Percentiles rank a stretch among this genome's conserved stretches.
Evolutionary conservation across 164 flowering plant species (phyloP).

Genomic region (Aristolochia californica): DNA sequence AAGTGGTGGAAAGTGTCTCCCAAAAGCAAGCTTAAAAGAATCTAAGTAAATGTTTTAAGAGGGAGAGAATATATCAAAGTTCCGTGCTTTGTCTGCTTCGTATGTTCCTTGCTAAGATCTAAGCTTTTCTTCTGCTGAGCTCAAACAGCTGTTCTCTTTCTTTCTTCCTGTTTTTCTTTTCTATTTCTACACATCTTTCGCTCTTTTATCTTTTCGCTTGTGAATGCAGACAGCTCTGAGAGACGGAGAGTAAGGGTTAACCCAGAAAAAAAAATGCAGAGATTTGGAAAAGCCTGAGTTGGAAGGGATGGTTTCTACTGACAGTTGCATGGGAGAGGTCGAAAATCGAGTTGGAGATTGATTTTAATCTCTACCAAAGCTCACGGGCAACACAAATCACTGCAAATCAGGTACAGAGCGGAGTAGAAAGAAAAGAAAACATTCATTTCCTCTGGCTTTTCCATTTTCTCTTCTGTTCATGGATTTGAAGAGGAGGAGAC

Average conservation of each 20-base stretch:
- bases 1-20: too few species aligned
- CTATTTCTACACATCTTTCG: background rate
- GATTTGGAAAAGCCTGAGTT: conserved; percentile 2
- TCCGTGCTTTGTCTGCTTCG: background rate
- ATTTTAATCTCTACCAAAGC: background rate
- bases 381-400: conserved; percentile 7
- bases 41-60: too few species aligned
- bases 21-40: too few species aligned
- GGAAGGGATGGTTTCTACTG: conserved; percentile 13
- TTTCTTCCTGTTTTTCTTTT: too few species aligned
- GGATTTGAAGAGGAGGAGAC: conserved; percentile 14
- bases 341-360: conserved; percentile 5
- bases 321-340: conserved; percentile 8
- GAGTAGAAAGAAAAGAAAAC: background rate
- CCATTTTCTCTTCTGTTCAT: conserved; percentile 7
- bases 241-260: conserved; percentile 1
- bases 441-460: background rate
- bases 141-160: too few species aligned
- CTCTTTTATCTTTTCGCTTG: background rate
- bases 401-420: background rate
- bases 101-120: too few species aligned
- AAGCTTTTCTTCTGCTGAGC: background rate
- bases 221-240: background rate
- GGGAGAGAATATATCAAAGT: background rate
- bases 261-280: too few species aligned